Base-by-base conservation (phyloP, 495 filamentous ascomycete genomes). In the Cenococcum geophilum region DNA sequence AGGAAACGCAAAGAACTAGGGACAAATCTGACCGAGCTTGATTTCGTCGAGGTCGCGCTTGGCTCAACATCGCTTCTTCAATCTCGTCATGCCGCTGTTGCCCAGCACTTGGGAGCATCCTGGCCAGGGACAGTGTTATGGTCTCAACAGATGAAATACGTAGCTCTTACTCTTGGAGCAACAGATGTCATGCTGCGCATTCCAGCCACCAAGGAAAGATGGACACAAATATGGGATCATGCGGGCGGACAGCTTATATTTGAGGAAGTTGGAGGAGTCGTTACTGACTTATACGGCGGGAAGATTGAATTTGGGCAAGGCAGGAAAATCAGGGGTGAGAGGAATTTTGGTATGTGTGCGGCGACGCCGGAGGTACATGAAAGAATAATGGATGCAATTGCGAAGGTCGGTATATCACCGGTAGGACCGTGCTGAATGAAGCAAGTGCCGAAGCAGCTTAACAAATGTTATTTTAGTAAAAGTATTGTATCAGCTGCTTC, bases 161-260 rank as follows among this genome's bases (percentile, higher is more conserved):
- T 82, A 3, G 76, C 78, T 9, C 75, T 88, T 35, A 82, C 83
- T 0, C 72, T 86, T 12, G 82, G 81, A 2, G 77, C 81, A 6
- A 82, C 79, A 14, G 85, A 86, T 70, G 74, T 80, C 49, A 79
- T 82, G 6, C 67, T 89, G 14, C 86, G 87, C 76, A 74, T 88
- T 11, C 84, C 86, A 60, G 74, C 75, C 4, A 23, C 8, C 16
- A 64, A 45, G 45, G 57, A 68, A 14, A n/a, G 65, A 16, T 68
- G 23, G 25, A 64, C 65, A 18, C 53, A 67, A 71, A 76, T 86
- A 16, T 89, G 86, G 86, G 86, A 89, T 63, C 86, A 89, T 71
- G 81, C 82, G 0, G 86, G 85, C 8, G 85, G 83, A 0, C 84
- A 87, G 79, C 70, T 89, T 25, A 74, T 88, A 34, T 86, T 82